Base-by-base conservation (phyloP, 108 stramenopile species). In the Cylindrotheca closterium region DNA sequence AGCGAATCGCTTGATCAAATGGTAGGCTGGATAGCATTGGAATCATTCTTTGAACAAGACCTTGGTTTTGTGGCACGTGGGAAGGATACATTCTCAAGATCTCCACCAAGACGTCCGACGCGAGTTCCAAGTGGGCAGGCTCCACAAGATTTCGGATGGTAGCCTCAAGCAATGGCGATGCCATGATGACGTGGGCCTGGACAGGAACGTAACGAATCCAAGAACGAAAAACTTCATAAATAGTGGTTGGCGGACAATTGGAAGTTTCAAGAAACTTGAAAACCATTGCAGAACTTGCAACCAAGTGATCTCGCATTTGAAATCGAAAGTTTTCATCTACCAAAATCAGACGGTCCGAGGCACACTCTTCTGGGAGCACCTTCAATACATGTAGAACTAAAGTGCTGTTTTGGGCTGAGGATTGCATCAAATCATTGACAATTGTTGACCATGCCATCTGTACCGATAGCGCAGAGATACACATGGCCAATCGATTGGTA, bases 81-180 rank as follows among this genome's bases (percentile, higher is more conserved):
- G 77, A 78, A 8, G 87, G 87, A 70, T 89, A 93, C 67, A 80
- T 82, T 70, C 94, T 61, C 29, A 92, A 63, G 26, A 91, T 65
- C 66, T 95, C 94, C 33, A 97, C 89, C 22, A 97, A 51, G 5
- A 96, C 77, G 74, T 97, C 96, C 47, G 89, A 78, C 18, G 93
- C 87, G 51, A 76, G 31, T 69, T 97, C 94, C 64, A 91, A 80
- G 2, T 70, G 65, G 0, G 60, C 57, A 21, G 68, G 50, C 27
- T 73, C 51, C 31, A 42, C 42, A 53, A 78, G 59, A 2, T 67
- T 51, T 49, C 67, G 51, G 7, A 84, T 57, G 19, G 74, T 24
- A 22, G 63, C 68, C 10, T 66, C 58, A 53, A 74, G 26, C 33
- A 79, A 49, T 8, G 73, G 59, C 2, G 74, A 63, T 47, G 68